Evolutionary conservation across 2,329 filamentous ascomycete species (phyloP).

Genomic region (Neurospora sp.): DNA sequence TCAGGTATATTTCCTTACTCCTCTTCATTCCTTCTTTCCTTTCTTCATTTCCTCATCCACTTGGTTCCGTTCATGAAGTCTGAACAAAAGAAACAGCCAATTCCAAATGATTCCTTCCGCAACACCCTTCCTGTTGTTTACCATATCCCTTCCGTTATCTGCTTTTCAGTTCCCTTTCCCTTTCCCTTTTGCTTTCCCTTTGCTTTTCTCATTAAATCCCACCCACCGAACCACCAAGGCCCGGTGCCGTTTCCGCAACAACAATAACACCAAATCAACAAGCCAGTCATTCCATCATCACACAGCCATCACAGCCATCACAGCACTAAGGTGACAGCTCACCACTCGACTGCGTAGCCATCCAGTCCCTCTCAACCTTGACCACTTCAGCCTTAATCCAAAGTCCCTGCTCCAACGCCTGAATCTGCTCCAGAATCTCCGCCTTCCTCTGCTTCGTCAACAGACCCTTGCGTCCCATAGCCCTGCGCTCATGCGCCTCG

Average conservation of each 20-base stretch:
- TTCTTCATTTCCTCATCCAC: not conserved
- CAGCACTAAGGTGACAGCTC: not conserved
- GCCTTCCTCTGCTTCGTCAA: slow-evolving; percentile 13
- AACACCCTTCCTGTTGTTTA: not conserved
- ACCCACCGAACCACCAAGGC: not conserved
- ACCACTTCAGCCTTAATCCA: slow-evolving; percentile 5
- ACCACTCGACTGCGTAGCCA: not conserved
- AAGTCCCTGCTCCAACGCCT: slow-evolving; percentile 18
- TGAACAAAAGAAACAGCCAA: not conserved
- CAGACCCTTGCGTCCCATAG: slow-evolving; percentile 7
- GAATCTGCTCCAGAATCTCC: slow-evolving; percentile 19
- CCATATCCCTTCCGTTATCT: not conserved
- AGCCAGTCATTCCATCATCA: not conserved
- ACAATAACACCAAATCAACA: not conserved
- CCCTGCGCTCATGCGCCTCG: slow-evolving; percentile 6
- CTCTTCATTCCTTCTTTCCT: not conserved
- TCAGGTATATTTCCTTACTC: not conserved
- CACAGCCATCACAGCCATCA: not conserved
- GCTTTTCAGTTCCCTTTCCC: no score
- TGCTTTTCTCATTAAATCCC: not conserved
- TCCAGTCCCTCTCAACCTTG: slow-evolving; percentile 4
- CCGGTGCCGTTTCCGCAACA: not conserved
- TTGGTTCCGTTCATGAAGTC: not conserved
- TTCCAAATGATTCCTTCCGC: not conserved
- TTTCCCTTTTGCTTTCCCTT: not conserved